Percentiles rank a stretch among this genome's conserved stretches.
Evolutionary conservation across 2,329 filamentous ascomycete genomes (phyloP).

Genomic region (Alternaria conjuncta): DNA sequence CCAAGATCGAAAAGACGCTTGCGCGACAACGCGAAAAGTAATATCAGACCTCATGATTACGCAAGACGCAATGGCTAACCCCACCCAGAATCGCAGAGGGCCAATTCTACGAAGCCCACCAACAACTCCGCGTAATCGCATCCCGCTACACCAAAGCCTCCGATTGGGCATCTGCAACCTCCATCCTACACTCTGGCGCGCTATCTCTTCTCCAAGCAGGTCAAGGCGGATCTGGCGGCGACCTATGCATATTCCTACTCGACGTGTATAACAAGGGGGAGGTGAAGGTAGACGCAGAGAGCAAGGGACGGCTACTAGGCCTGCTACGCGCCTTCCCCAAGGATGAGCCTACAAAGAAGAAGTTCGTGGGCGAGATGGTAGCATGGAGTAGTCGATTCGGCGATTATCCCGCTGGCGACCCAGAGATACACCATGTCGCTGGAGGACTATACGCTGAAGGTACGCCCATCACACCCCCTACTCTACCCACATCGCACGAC

Average conservation of each 20-base stretch:
- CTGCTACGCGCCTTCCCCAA: conserved; percentile 80
- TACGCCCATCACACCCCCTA: conserved; percentile 34
- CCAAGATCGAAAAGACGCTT: conserved; percentile 74
- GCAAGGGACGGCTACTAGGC: conserved; percentile 76
- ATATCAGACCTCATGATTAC: accelerated
- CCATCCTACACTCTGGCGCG: conserved; percentile 84
- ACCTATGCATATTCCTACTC: conserved; percentile 83
- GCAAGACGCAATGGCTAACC: conserved; percentile 19
- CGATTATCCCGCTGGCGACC: conserved; percentile 88
- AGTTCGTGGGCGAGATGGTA: conserved; percentile 86
- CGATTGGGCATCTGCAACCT: conserved; percentile 84
- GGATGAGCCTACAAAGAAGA: conserved; percentile 89
- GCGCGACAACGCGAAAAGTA: conserved; percentile 80
- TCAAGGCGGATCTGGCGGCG: conserved; percentile 92
- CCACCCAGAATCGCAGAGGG: conserved; percentile 78
- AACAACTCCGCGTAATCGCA: conserved; percentile 95
- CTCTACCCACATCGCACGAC: no score
- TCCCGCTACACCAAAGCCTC: conserved; percentile 88
- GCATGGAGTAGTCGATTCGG: conserved; percentile 88
- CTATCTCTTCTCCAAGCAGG: conserved; percentile 86
- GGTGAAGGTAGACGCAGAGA: conserved; percentile 74
- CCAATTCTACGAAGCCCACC: conserved; percentile 97
- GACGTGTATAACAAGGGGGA: conserved; percentile 91
- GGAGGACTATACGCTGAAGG: conserved; percentile 86
- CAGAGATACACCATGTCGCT: conserved; percentile 91